Evolutionary conservation across 177 flowering plant species (phyloP).

Genomic region (Vitis hybrid): DNA sequence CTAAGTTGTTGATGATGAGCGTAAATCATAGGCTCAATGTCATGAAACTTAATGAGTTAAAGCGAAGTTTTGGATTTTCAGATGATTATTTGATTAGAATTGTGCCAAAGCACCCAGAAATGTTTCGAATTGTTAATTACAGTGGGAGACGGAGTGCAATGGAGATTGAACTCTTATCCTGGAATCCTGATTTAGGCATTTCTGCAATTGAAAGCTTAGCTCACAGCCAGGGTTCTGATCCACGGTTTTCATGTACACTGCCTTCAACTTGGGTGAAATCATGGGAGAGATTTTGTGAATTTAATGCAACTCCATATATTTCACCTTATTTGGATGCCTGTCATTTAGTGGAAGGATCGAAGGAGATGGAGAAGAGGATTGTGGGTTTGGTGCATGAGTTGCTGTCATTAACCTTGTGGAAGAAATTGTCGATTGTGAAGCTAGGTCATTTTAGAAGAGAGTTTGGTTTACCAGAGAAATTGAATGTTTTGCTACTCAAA

Average conservation of each 20-base stretch:
- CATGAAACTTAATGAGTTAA: constrained; percentile 70
- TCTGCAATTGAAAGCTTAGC: constrained; percentile 64
- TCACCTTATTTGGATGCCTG: constrained; percentile 62
- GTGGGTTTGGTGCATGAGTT: constrained; percentile 85
- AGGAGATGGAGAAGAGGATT: constrained; percentile 79
- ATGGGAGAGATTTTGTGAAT: constrained; percentile 70
- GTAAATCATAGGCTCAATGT: constrained; percentile 63
- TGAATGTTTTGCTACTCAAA: constrained; percentile 66
- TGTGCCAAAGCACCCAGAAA: constrained; percentile 67
- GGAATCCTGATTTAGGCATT: constrained; percentile 63
- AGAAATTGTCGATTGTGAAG: constrained; percentile 78
- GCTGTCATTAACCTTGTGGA: constrained; percentile 85
- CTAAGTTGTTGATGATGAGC: constrained; percentile 78
- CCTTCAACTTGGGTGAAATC: constrained; percentile 78
- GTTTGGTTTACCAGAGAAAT: constrained; percentile 65
- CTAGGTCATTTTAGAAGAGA: constrained; percentile 82
- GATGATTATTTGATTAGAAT: constrained; percentile 86
- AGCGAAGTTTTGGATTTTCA: constrained; percentile 77
- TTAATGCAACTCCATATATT: constrained; percentile 73
- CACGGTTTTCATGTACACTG: constrained; percentile 62
- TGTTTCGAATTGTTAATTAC: constrained; percentile 66
- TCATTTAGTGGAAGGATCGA: constrained; percentile 60
- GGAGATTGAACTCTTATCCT: constrained; percentile 82
- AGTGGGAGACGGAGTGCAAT: constrained; percentile 63
- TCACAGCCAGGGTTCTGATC: constrained; percentile 37